Base-by-base conservation (phyloP, 805 yeast species). In the Cyberlindnera maritima region DNA sequence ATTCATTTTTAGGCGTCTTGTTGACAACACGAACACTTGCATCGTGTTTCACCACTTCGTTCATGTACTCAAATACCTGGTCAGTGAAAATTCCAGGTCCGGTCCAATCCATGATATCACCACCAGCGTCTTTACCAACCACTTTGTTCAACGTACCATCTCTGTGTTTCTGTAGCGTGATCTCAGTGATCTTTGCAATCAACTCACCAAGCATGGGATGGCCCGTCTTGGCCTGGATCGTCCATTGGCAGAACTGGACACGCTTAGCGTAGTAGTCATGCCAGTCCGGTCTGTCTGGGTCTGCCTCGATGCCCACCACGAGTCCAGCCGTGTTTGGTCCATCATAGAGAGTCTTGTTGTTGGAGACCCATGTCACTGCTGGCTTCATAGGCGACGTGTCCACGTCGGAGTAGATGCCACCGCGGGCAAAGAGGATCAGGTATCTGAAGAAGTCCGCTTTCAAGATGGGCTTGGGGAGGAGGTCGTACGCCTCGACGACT, bases 71-170 rank as follows among this genome's bases (percentile, higher is more conserved):
- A 65, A 94, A 89, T 19, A 94, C 74, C 10, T 79, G 68, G 63
- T 94, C 98, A 0, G 99, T 92, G 81, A 91, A 94, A 19, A 89
- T 80, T 1, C 96, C 98, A 0, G 98, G 96, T 0, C 99, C 99
- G 0, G 98, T 88, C 96, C 96, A 88, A 59, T 85, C 78, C 95
- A 89, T 88, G 44, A 89, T 78, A 60, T 85, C 90, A 18, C 82
- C 82, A 6, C 95, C 96, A 9, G 72, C 67, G 52, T 83, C 83
- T 54, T 79, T 77, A 6, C 87, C 83, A 39, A 73, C 67, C 0
- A 79, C 68, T 42, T 71, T 66, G 0, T 63, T 61, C 45, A 87
- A 68, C 3, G 62, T 61, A 1, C 81, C 81, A n/a, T 66, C 65
- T 15, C 58, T 50, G 51, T 76, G 67, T 48, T 83, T 76, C 28